Evolutionary conservation across 371 early-diverging fungal species (phyloP).

Genomic region (Phascolomyces articulosus): DNA sequence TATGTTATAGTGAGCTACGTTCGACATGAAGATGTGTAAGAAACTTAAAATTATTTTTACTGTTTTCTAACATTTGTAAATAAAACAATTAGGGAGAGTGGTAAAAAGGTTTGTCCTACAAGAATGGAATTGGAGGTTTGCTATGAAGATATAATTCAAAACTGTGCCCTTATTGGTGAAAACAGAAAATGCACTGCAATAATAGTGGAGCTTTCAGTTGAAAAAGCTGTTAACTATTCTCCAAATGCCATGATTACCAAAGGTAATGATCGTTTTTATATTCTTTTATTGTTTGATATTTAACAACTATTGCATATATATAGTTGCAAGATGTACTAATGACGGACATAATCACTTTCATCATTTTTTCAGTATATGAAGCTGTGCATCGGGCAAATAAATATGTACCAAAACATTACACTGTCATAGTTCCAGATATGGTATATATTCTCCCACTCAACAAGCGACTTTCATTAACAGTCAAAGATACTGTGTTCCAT

Average conservation of each 20-base stretch:
- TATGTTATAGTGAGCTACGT: no score
- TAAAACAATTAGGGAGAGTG: constrained; percentile 27
- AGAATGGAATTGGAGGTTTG: constrained; percentile 31
- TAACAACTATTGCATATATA: no score
- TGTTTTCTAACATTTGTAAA: no score
- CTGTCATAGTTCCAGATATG: constrained; percentile 29
- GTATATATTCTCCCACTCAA: constrained; percentile 32
- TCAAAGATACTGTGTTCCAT: constrained; percentile 28
- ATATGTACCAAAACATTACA: constrained; percentile 29
- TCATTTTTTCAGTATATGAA: constrained; percentile 20
- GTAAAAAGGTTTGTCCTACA: constrained; percentile 41
- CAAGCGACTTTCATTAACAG: constrained; percentile 20
- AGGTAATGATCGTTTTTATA: constrained; percentile 11
- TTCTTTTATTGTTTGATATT: no score
- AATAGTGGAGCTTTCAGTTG: constrained; percentile 22
- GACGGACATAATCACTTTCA: no score
- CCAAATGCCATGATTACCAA: constrained; percentile 13
- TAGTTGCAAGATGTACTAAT: no score
- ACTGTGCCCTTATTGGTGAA: constrained; percentile 29
- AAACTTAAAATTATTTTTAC: no score
- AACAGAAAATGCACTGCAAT: constrained; percentile 26
- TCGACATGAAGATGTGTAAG: no score
- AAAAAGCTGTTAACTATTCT: constrained; percentile 3
- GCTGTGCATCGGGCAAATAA: constrained; percentile 31
- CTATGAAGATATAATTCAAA: constrained; percentile 14